Conservation (phyloP, 2,329 filamentous ascomycete species). For the Ophiostoma piceae region DNA sequence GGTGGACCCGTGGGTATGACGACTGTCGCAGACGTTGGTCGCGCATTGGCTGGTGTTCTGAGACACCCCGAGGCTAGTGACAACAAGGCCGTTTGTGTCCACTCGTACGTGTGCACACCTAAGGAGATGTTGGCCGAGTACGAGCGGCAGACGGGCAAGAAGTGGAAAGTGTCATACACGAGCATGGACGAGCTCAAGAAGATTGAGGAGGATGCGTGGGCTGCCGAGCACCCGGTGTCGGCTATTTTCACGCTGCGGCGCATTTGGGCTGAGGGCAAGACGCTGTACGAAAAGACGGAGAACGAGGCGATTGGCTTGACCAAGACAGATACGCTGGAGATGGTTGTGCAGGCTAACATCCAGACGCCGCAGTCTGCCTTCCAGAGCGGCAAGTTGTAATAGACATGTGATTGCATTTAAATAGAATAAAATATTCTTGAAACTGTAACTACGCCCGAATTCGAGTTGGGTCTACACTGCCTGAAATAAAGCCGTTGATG, state of each 20-base stretch:
- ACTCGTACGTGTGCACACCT: conserved; percentile 22
- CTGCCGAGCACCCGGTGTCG: conserved; percentile 16
- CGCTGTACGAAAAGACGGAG: conserved; percentile 51
- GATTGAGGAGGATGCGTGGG: conserved; percentile 21
- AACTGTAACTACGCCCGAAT: not conserved
- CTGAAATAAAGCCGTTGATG: conserved; percentile 22
- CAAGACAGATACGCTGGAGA: conserved; percentile 24
- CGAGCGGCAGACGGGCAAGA: conserved; percentile 22
- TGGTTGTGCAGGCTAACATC: conserved; percentile 21
- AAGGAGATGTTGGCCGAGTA: conserved; percentile 22
- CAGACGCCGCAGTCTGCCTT: conserved; percentile 17
- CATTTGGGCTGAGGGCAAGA: conserved; percentile 36
- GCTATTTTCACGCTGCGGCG: conserved; percentile 23
- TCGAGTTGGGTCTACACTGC: conserved; percentile 12
- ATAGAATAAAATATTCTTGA: not conserved
- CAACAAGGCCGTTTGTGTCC: conserved; percentile 20
- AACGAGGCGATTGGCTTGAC: conserved; percentile 43
- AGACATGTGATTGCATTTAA: not conserved
- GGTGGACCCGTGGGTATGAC: conserved; percentile 20
- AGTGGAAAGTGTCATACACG: conserved; percentile 21
- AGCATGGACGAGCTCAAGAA: conserved; percentile 18
- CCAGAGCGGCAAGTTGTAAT: conserved; percentile 25
- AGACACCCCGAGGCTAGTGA: conserved; percentile 21
- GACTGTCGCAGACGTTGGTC: conserved; percentile 24
- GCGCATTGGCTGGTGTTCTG: conserved; percentile 18